phyloP scores from a whole-genome alignment of 106 monocot genomes.

The Amphibolis antarctica region DNA sequence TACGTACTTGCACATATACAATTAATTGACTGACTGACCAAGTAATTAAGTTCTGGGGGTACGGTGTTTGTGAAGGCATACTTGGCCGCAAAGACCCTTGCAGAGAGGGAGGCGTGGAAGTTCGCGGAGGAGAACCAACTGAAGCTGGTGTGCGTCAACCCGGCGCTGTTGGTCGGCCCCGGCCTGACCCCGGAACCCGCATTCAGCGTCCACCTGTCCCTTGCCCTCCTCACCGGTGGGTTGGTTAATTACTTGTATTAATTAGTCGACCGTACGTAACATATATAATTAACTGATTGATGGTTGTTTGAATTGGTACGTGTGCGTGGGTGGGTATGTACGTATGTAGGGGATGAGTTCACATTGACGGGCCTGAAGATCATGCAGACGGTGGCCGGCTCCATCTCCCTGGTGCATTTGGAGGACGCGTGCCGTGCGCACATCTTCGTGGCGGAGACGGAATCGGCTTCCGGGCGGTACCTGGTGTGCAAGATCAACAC shows the following conservation, averaged over 20 bases:
- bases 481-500: constrained; percentile 25
- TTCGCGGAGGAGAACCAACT: constrained; percentile 9
- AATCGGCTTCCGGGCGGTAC: constrained; percentile 33
- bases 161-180: constrained; percentile 2
- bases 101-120: constrained; percentile 7
- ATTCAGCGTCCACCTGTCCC: constrained; percentile 9
- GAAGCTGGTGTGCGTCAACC: constrained; percentile 3
- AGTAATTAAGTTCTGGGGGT: no score
- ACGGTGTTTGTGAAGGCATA: constrained; percentile 10
- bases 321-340: no score
- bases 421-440: constrained; percentile 32
- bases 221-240: constrained; percentile 20
- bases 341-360: constrained; percentile 13
- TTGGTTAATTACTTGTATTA: no score
- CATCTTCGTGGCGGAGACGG: constrained; percentile 28
- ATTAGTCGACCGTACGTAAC: no score
- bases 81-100: constrained; percentile 7
- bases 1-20: background rate
- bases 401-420: constrained; percentile 23
- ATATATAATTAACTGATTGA: no score
- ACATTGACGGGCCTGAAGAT: constrained; percentile 5
- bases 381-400: constrained; percentile 25
- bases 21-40: no score
- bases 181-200: constrained; percentile 2
- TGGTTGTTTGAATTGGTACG: no score